A percentile compares a stretch with the other conserved stretches of the same genome.
Conservation (phyloP, 1,284 basidiomycete genomes). For the Lentinula novae-zelandiae region DNA sequence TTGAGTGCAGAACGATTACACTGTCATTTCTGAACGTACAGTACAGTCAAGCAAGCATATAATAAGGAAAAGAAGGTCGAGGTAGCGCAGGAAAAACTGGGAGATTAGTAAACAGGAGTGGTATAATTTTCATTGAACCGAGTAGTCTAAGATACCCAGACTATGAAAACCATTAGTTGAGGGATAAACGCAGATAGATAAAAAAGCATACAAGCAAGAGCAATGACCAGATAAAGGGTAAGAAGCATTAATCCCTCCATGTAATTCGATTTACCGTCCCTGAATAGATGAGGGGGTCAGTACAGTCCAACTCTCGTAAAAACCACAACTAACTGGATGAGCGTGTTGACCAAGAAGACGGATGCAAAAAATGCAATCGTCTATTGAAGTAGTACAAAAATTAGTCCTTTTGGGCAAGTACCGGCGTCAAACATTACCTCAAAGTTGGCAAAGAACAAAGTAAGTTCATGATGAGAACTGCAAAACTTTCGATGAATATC, state of each 20-base stretch:
- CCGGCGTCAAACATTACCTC: conserved; percentile 42
- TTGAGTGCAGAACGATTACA: background rate
- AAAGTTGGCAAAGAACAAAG: conserved; percentile 80
- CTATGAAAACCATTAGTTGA: conserved; percentile 11
- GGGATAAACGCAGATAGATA: too few species aligned
- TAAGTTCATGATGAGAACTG: conserved; percentile 74
- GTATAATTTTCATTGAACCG: background rate
- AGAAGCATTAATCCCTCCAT: conserved; percentile 83
- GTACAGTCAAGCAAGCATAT: too few species aligned
- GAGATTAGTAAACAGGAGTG: background rate
- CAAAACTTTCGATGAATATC: background rate
- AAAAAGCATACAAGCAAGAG: conserved; percentile 39
- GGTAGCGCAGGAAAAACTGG: background rate
- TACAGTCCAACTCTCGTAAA: background rate
- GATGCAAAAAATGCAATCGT: conserved; percentile 84
- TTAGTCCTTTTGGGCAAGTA: conserved; percentile 9
- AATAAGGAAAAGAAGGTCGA: background rate
- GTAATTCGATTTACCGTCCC: conserved; percentile 82
- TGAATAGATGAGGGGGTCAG: conserved; percentile 19
- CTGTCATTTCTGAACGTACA: background rate
- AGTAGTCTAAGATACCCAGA: conserved; percentile 23
- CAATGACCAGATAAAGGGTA: conserved; percentile 60
- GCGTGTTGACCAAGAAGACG: conserved; percentile 77
- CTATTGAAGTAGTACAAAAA: conserved; percentile 35
- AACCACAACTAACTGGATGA: conserved; percentile 59